Base-by-base conservation (phyloP, 768 basidiomycete genomes). In the Rhizopogon vinicolor region DNA sequence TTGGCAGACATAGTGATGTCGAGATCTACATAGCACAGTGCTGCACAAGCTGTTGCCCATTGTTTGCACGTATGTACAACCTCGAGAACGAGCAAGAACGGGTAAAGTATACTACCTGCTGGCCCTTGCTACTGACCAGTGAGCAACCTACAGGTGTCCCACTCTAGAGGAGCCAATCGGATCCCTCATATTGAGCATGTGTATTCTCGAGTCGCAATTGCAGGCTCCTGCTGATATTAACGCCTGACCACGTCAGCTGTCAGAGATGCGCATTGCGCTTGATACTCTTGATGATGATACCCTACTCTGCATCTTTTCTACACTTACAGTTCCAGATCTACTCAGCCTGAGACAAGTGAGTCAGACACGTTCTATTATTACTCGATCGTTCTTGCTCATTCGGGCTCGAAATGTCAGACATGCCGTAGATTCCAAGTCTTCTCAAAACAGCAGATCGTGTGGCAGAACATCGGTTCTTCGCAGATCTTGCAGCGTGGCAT, bases 401-500 rank as follows among this genome's bases (percentile, higher is more conserved):
- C 31, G 18, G 19, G 9, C 33, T 44, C 28, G 13, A 29, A 44
- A 51, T 29, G 12, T 41, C 40, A 86, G 83, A 78, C 77, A 52
- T 87, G 80, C 58, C 78, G 67, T 59, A 73, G 74, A n/a, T 62
- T 87, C 31, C 62, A 65, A 40, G 52, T 61, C 9, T 56, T 84
- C n/a, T 78, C 81, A 1, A 66, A 63, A 6, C 70, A 80, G 25
- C 79, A 77, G 44, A 74, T 79, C 54, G 76, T 87, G 12, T 88
- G 86, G 86, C 74, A 72, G 14, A 77, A 77, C 43, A 79, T 77
- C 16, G 81, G 77, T 60, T 61, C 59, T 16, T 65, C 54, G 45
- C 73, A 79, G 44, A 74, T 87, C 48, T 64, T 82, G 3, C 54
- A 61, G 7, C 66, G 65, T 22, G 77, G 78, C 0, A 79, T 77